Conservation (phyloP, 2,329 filamentous ascomycete species). For the Fusarium napiforme region DNA sequence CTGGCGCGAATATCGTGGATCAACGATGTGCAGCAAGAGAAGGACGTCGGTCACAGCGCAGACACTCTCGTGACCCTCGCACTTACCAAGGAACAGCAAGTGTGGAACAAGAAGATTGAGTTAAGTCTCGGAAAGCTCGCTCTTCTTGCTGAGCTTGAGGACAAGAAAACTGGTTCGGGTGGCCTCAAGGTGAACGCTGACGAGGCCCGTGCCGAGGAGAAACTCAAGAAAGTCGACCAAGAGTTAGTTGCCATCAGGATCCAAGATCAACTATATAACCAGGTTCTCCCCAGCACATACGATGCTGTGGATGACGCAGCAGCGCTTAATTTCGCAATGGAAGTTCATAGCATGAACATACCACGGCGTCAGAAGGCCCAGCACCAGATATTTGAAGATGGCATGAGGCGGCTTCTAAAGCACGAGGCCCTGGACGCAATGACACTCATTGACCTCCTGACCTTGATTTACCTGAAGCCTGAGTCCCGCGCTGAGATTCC, state of each 20-base stretch:
- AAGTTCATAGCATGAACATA: conserved; percentile 68
- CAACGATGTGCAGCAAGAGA: conserved; percentile 84
- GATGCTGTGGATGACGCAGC: conserved; percentile 83
- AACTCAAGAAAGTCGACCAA: conserved; percentile 66
- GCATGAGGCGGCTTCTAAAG: conserved; percentile 74
- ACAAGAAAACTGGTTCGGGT: conserved; percentile 45
- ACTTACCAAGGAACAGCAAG: conserved; percentile 75
- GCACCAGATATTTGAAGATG: conserved; percentile 76
- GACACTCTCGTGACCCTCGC: conserved; percentile 77
- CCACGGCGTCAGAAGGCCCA: conserved; percentile 72
- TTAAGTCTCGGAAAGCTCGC: conserved; percentile 88
- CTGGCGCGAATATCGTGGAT: conserved; percentile 91
- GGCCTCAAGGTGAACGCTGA: conserved; percentile 53
- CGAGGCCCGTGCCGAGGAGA: conserved; percentile 53
- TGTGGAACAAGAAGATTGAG: conserved; percentile 95
- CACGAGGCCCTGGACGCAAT: conserved; percentile 76
- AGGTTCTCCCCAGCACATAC: conserved; percentile 73
- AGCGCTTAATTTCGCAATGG: conserved; percentile 79
- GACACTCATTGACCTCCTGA: conserved; percentile 79
- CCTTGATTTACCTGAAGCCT: conserved; percentile 69
- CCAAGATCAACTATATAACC: conserved; percentile 81
- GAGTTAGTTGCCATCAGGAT: conserved; percentile 77
- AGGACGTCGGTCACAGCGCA: conserved; percentile 79
- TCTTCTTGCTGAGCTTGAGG: conserved; percentile 70
- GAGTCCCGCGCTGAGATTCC: conserved; percentile 63